Percentiles rank a stretch among this genome's conserved stretches.
These are phyloP conservation scores for Suillus clintonianus DNA, from an alignment of 768 basidiomycete genomes.

Conservation along the genomic window DNA sequence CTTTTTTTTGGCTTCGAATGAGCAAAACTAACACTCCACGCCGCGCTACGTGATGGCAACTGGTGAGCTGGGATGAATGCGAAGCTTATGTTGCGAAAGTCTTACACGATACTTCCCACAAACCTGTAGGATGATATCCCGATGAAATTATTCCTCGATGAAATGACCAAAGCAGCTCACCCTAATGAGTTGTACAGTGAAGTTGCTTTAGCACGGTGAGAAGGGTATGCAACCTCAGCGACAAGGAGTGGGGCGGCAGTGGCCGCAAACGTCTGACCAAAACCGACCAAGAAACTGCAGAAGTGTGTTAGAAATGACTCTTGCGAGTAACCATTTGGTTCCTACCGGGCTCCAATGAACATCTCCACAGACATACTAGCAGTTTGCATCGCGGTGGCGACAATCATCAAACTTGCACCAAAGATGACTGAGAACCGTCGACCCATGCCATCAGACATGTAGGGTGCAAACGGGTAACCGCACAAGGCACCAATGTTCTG, in stretches of 20 bases:
- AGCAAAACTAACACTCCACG: constrained; percentile 50
- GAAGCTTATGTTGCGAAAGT: neutral
- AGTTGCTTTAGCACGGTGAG: constrained; percentile 48
- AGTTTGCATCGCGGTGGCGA: constrained; percentile 41
- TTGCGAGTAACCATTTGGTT: neutral
- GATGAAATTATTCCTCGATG: constrained; percentile 4
- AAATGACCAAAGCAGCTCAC: constrained; percentile 23
- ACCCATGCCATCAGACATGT: constrained; percentile 43
- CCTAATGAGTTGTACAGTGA: constrained; percentile 47
- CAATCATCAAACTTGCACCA: constrained; percentile 42
- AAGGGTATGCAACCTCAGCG: constrained; percentile 38
- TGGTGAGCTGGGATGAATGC: neutral
- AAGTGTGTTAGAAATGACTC: neutral
- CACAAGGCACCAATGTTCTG: constrained; percentile 43
- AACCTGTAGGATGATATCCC: constrained; percentile 25
- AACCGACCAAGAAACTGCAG: constrained; percentile 41
- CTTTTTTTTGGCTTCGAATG: neutral
- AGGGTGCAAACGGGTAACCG: constrained; percentile 42
- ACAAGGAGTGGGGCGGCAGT: no score
- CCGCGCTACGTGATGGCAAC: constrained; percentile 43
- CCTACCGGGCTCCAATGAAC: constrained; percentile 46
- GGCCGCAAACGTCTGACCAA: constrained; percentile 39
- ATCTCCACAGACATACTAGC: constrained; percentile 40
- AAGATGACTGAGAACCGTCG: constrained; percentile 38
- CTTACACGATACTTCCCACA: constrained; percentile 30